Conservation (phyloP, 352 stramenopile species). For the Globisporangium cylindrosporum region DNA sequence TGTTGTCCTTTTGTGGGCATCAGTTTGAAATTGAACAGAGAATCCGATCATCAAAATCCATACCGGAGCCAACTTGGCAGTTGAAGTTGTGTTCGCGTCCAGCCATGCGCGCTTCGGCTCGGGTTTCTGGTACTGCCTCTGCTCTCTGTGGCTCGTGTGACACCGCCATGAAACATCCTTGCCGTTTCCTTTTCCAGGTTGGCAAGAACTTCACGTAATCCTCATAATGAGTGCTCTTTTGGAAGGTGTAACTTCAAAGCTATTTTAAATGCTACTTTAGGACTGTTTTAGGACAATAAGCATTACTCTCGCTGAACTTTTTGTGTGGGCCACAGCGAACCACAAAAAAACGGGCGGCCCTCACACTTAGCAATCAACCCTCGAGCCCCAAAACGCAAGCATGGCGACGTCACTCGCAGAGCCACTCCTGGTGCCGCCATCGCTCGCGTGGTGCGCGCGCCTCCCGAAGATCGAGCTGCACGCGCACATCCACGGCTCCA, state of each 20-base stretch:
- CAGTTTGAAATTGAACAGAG: background rate
- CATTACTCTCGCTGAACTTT: background rate
- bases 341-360: background rate
- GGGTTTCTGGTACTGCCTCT: too few relatives aligned
- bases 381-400: background rate
- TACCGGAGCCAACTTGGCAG: background rate
- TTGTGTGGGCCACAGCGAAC: background rate
- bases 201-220: too few relatives aligned
- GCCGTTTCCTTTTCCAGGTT: too few relatives aligned
- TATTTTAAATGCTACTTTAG: too few relatives aligned
- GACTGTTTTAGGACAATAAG: too few relatives aligned
- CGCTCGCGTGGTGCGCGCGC: constrained; percentile 46
- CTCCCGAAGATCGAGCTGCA: constrained; percentile 87
- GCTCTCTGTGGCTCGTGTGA: too few relatives aligned
- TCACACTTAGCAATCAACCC: constrained; percentile 11
- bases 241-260: too few relatives aligned
- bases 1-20: background rate
- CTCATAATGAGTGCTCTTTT: too few relatives aligned
- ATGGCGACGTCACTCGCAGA: background rate
- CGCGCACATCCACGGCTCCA: constrained; percentile 85
- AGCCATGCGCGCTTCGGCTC: too few relatives aligned
- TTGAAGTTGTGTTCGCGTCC: background rate
- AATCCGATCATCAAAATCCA: background rate
- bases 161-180: too few relatives aligned
- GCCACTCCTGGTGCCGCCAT: background rate